A percentile compares a stretch with the other conserved stretches of the same genome.
These are phyloP conservation scores for Acanthamoeba healyi DNA, from an alignment of 208 protist species.

Conservation along the genomic window DNA sequence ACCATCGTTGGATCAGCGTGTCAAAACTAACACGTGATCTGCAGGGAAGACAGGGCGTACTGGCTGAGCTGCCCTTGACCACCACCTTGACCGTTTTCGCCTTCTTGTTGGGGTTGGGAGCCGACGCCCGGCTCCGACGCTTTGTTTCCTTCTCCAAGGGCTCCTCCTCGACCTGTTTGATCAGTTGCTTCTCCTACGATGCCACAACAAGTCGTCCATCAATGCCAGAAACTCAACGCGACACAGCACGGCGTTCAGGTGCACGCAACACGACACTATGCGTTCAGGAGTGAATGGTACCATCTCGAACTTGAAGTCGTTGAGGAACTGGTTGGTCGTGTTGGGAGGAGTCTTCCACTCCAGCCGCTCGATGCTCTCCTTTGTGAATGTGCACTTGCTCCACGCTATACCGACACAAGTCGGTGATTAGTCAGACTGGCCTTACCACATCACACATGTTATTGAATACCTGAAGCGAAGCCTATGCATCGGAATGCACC, in stretches of 20 bases:
- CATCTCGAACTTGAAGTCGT: neutral
- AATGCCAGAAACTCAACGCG: too few species aligned
- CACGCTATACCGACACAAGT: too few species aligned
- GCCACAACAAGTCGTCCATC: neutral
- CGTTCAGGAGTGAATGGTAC: neutral
- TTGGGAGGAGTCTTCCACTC: neutral
- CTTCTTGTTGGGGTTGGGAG: neutral
- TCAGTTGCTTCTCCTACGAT: neutral
- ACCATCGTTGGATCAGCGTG: too few species aligned
- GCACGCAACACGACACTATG: too few species aligned
- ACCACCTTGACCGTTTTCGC: conserved; percentile 62
- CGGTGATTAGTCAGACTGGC: too few species aligned
- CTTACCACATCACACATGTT: too few species aligned
- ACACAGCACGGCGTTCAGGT: too few species aligned
- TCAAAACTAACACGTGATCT: too few species aligned
- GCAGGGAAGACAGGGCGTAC: neutral
- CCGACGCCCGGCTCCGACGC: neutral
- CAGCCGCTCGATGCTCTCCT: neutral
- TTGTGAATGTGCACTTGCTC: conserved; percentile 61
- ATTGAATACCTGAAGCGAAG: conserved; percentile 32
- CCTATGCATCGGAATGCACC: conserved; percentile 31
- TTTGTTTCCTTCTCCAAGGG: neutral
- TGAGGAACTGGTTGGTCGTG: neutral
- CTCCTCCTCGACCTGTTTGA: neutral
- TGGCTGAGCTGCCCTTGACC: conserved; percentile 77